Base-by-base conservation (phyloP, 2,329 filamentous ascomycete species). In the Phaeosphaeria sp. region DNA sequence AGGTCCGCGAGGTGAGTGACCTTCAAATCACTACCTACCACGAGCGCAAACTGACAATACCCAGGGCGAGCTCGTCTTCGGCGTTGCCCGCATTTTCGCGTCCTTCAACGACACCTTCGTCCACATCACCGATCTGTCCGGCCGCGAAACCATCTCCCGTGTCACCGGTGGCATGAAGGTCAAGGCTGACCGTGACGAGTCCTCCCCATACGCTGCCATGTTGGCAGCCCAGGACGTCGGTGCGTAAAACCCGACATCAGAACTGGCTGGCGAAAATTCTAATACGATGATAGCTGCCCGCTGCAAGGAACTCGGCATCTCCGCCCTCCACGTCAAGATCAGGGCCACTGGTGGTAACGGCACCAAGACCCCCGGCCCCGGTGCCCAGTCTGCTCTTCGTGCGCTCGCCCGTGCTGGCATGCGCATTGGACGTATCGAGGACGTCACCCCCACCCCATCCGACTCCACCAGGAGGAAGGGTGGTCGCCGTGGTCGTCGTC, bases 81-180 rank as follows among this genome's bases (percentile, higher is more conserved):
- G 93, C 82, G 93, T 97, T 84, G 93, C 93, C 81, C 92, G 93
- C 82, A 97, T 97, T 87, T 95, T 97, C 84, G 93, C 93, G 78
- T 96, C 92, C 69, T 83, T 83, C 75, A 83, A 83, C 75, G 81
- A 83, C 68, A 83, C 81, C 74, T 84, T 84, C 78, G 95, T 99
- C 81, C 95, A 99, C 86, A 92, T 99, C 81, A 99, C 95, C 86
- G 95, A 98, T 96, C 92, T 99, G 82, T 81, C 80, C 85, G 95
- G 95, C 86, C 95, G 95, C 85, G 95, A 99, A 91, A 99, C 96
- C 85, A 97, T 99, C 87, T 92, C 89, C 89, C 93, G 95, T 92
- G 94, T 99, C 75, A 99, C 96, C 78, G 95, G 96, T 86, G 96
- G 96, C 81, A 99, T 99, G 95, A 99, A 99, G 89, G 95, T 99